Percentiles rank a stretch among this genome's conserved stretches.
phyloP scores from a whole-genome alignment of 2,329 filamentous ascomycete genomes.

The Sclerotiophoma versabilis region DNA sequence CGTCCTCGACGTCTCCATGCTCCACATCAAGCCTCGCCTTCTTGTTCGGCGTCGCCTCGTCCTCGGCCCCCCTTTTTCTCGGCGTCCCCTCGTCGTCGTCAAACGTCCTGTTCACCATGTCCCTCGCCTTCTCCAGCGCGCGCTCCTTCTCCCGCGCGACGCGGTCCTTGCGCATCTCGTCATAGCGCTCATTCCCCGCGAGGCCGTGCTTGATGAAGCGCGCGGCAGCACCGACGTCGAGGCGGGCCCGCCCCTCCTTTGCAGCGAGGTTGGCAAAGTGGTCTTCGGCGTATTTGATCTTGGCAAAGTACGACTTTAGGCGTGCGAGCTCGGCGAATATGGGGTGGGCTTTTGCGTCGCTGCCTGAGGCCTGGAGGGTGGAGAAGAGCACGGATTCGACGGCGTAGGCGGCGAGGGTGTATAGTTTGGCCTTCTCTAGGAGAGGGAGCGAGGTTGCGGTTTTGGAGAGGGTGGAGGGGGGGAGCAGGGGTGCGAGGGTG shows the following conservation, averaged over 20 bases:
- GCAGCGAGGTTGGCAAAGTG: constrained; percentile 40
- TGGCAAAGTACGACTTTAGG: constrained; percentile 89
- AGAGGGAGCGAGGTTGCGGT: constrained; percentile 81
- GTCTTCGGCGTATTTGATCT: constrained; percentile 79
- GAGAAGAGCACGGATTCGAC: constrained; percentile 91
- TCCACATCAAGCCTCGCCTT: background rate
- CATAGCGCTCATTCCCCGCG: constrained; percentile 58
- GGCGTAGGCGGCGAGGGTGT: constrained; percentile 85
- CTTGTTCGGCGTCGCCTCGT: constrained; percentile 16
- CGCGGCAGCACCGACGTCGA: constrained; percentile 78
- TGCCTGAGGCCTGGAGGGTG: constrained; percentile 78
- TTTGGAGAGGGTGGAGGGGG: constrained; percentile 66
- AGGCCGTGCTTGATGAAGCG: constrained; percentile 85
- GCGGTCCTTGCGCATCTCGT: constrained; percentile 49
- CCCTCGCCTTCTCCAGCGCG: constrained; percentile 30
- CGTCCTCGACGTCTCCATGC: background rate
- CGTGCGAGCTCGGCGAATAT: constrained; percentile 86
- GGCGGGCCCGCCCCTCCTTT: constrained; percentile 63
- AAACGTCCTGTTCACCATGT: constrained; percentile 37
- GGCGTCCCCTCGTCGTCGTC: constrained; percentile 27
- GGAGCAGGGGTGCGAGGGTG: constrained; percentile 75
- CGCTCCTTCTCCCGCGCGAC: constrained; percentile 45
- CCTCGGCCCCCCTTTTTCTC: constrained; percentile 39
- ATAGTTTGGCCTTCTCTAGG: constrained; percentile 94
- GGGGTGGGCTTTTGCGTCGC: constrained; percentile 80